Conservation (phyloP, 257 asterid genomes). For the Petunia secreta region DNA sequence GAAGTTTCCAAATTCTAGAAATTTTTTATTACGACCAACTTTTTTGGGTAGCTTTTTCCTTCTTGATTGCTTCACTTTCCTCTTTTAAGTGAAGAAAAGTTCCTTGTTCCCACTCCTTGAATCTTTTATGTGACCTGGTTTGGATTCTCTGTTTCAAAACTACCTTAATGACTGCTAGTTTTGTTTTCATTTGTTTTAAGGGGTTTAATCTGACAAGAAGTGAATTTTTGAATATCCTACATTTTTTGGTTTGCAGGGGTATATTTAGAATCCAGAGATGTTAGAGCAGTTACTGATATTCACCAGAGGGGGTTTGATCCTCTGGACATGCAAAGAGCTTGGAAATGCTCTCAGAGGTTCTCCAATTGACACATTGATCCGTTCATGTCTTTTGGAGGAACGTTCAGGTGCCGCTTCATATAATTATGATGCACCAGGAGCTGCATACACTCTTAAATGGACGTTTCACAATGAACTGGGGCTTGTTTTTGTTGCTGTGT, state of each 20-base stretch:
- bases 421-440: conserved; percentile 88
- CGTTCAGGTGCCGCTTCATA: conserved; percentile 89
- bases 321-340: conserved; percentile 93
- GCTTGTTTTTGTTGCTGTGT: conserved; percentile 95
- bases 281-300: conserved; percentile 90
- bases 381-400: conserved; percentile 98
- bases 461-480: conserved; percentile 94
- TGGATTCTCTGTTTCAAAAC: background rate
- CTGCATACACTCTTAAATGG: conserved; percentile 94
- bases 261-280: conserved; percentile 47
- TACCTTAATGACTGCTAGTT: background rate
- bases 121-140: background rate
- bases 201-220: background rate
- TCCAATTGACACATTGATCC: conserved; percentile 83
- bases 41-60: background rate
- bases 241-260: conserved; percentile 22
- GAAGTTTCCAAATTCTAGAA: background rate
- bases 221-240: background rate
- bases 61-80: background rate
- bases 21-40: background rate
- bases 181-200: background rate
- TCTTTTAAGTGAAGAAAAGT: background rate
- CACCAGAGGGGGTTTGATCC: conserved; percentile 96
- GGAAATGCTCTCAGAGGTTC: conserved; percentile 97
- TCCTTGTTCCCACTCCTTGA: background rate